Evolutionary conservation across 139 green algal species (phyloP).

Genomic region (Chlorella sp.): DNA sequence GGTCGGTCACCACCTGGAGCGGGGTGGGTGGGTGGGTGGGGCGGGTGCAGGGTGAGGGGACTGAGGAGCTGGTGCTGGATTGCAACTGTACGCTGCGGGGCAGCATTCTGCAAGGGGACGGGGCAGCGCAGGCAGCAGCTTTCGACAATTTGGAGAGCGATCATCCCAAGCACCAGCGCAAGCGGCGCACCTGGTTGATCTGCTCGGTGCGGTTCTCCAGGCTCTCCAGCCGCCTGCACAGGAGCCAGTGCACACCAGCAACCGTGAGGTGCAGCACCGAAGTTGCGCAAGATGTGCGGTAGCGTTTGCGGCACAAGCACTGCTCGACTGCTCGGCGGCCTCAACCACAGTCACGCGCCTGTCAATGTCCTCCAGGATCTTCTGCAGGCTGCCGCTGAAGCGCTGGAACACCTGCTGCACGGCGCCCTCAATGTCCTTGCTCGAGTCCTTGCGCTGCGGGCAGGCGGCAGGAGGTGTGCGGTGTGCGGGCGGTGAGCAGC

Average conservation of each 20-base stretch:
- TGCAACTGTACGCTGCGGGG: no score
- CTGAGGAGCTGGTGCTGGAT: no score
- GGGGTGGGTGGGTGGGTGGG: no score
- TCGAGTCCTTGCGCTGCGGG: constrained; percentile 27
- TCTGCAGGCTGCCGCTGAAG: constrained; percentile 44
- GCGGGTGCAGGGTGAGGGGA: no score
- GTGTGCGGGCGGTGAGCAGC: neutral
- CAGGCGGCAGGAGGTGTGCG: no score
- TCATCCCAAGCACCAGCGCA: no score
- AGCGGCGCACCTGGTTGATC: constrained; percentile 30
- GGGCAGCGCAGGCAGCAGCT: no score
- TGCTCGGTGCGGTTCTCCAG: constrained; percentile 56
- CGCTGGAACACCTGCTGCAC: constrained; percentile 37
- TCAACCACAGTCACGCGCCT: constrained; percentile 1
- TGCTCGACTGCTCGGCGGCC: no score
- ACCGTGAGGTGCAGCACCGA: neutral
- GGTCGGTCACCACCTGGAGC: no score
- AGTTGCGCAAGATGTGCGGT: neutral
- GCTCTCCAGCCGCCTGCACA: constrained; percentile 48
- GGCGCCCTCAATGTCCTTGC: constrained; percentile 20
- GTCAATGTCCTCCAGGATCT: constrained; percentile 51
- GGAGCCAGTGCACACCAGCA: neutral
- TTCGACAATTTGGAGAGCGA: no score
- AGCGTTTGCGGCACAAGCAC: neutral
- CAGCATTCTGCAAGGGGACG: no score